Percentiles rank a stretch among this genome's conserved stretches.
phyloP scores from a whole-genome alignment of 164 flowering plant species.

The Magnolia sinica region DNA sequence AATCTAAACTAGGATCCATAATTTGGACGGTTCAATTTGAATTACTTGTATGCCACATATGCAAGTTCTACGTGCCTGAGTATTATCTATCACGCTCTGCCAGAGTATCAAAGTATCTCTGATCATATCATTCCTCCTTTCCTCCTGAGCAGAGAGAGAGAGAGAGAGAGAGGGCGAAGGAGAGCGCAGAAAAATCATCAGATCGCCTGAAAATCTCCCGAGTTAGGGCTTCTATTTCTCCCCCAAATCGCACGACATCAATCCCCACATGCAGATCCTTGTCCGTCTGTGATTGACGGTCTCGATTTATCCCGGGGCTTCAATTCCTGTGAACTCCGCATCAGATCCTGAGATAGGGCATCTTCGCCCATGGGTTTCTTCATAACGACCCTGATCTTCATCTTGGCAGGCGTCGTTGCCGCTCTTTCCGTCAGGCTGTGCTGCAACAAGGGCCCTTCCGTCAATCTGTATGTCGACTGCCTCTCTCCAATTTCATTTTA shows the following conservation, averaged over 20 bases:
- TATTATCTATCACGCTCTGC: no score
- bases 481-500: neutral
- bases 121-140: no score
- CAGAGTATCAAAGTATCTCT: no score
- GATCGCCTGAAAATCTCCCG: neutral
- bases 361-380: conserved; percentile 53
- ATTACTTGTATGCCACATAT: no score
- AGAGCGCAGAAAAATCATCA: no score
- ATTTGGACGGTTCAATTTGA: no score
- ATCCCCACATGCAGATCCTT: neutral
- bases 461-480: conserved; percentile 49
- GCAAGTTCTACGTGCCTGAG: no score
- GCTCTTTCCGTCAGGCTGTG: conserved; percentile 52
- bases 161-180: no score
- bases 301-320: neutral
- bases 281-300: neutral
- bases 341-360: neutral
- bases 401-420: conserved; percentile 48
- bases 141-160: no score
- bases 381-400: conserved; percentile 60
- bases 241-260: neutral
- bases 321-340: neutral
- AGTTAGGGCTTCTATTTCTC: neutral
- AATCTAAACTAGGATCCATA: no score
- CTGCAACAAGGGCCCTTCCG: conserved; percentile 70